Base-by-base conservation (phyloP, 495 filamentous ascomycete species). In the Hypomontagnella monticulosa region DNA sequence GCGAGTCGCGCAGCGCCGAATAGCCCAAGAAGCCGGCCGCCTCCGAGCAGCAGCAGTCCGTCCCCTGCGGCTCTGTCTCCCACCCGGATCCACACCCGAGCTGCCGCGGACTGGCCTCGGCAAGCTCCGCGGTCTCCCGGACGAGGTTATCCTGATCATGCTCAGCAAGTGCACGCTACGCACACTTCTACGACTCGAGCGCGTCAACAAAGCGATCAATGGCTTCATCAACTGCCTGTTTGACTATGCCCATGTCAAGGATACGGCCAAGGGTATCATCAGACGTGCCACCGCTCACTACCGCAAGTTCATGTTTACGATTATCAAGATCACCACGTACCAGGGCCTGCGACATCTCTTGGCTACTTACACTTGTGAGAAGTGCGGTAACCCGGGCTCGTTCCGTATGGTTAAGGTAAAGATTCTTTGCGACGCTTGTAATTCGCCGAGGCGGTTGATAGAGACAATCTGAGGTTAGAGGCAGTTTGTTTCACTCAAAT, bases 351-450 rank as follows among this genome's bases (percentile, higher is more conserved):
- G 57, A 40, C 23, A 51, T 2, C 57, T 71, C 6, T 32, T 67
- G 4, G 59, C 63, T 18, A 48, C 40, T 37, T 61, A 51, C 34
- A 41, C 36, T 9, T 53, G 60, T 12, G 66, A 49, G 36, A 15
- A 18, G 5, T 70, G 67, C 4, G 27, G 59, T 41, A 52, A 67
- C 19, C 40, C 71, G 5, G 57, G 61, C 18, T 52, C 37, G 15
- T 63, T 71, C 36, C 58, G 64, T 11, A 74, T 73, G 38, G 41
- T 30, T 9, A 61, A 57, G 32, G 57, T 74, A 54, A 84, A 42
- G 27, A 75, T 76, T 2, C 80, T 72, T 52, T 84, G 66, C 77
- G 84, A 84, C 23, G 70, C 73, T 14, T 75, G 65, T 66, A 79
- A 38, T 23, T n/a, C 15, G 3, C 27, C 43, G 4, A 50, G 8